A percentile compares a stretch with the other conserved stretches of the same genome.
Conservation (phyloP, 208 protist species). For the Spongospora subterranea region DNA sequence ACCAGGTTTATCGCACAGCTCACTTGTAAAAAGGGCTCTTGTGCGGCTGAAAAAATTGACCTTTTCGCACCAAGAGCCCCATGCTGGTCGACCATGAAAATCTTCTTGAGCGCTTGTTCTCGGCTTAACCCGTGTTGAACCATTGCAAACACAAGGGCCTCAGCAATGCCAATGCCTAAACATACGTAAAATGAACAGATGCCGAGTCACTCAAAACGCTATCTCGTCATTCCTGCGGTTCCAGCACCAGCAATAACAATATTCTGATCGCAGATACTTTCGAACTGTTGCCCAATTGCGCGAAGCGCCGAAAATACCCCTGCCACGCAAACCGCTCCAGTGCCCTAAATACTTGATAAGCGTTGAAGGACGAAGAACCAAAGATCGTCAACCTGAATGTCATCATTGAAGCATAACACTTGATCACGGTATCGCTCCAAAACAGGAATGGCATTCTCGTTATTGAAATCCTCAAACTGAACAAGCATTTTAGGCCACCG, state of each 20-base stretch:
- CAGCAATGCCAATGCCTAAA: constrained; percentile 35
- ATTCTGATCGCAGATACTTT: constrained; percentile 18
- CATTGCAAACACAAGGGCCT: constrained; percentile 42
- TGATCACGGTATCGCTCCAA: constrained; percentile 68
- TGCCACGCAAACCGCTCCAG: constrained; percentile 63
- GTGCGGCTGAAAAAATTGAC: background rate
- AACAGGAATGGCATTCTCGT: constrained; percentile 73
- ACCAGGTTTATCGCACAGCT: background rate
- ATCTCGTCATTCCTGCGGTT: background rate
- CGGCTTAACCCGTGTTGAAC: background rate
- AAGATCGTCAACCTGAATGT: constrained; percentile 72
- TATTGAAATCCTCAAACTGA: constrained; percentile 81
- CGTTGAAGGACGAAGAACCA: background rate
- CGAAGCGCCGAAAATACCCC: constrained; percentile 65
- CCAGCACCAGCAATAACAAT: constrained; percentile 58
- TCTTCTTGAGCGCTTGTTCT: background rate
- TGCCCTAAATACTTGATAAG: constrained; percentile 55
- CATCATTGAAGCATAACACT: constrained; percentile 75
- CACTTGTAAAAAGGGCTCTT: background rate
- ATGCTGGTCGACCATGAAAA: constrained; percentile 38
- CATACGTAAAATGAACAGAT: background rate
- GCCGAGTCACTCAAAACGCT: background rate
- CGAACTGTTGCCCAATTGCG: background rate
- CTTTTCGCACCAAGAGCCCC: background rate
- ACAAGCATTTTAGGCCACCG: constrained; percentile 71